Evolutionary conservation across 2,329 filamentous ascomycete species (phyloP).

Genomic region (Dactylonectria macrodidyma): DNA sequence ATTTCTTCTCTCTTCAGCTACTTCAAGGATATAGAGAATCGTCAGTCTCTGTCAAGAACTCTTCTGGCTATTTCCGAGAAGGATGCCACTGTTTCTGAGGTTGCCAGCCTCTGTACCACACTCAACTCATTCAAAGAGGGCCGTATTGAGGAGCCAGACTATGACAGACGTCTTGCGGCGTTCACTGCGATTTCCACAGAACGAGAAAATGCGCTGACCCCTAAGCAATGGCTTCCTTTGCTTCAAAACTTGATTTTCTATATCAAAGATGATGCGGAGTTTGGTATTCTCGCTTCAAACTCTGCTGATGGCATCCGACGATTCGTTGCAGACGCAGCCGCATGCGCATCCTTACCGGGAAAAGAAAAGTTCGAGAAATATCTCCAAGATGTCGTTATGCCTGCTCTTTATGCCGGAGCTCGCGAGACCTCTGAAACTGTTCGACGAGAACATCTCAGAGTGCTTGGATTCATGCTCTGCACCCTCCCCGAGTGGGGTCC

Average conservation of each 20-base stretch:
- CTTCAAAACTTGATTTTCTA: slow-evolving; percentile 92
- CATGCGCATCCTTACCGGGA: slow-evolving; percentile 53
- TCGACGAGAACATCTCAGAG: slow-evolving; percentile 83
- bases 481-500: slow-evolving; percentile 78
- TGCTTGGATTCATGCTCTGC: slow-evolving; percentile 84
- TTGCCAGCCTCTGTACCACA: slow-evolving; percentile 80
- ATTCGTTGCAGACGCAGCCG: slow-evolving; percentile 77
- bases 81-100: slow-evolving; percentile 71
- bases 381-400: slow-evolving; percentile 77
- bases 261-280: slow-evolving; percentile 88
- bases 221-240: slow-evolving; percentile 88
- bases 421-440: slow-evolving; percentile 87
- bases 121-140: slow-evolving; percentile 84
- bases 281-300: slow-evolving; percentile 84
- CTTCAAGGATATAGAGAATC: slow-evolving; percentile 86
- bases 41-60: slow-evolving; percentile 81
- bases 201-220: slow-evolving; percentile 71
- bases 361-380: slow-evolving; percentile 68
- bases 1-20: slow-evolving; percentile 89
- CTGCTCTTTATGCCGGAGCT: slow-evolving; percentile 82
- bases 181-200: slow-evolving; percentile 80
- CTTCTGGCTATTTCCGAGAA: slow-evolving; percentile 78
- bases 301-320: slow-evolving; percentile 85
- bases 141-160: slow-evolving; percentile 89
- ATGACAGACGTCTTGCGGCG: slow-evolving; percentile 83